A percentile compares a stretch with the other conserved stretches of the same genome.
Conservation (phyloP, 108 stramenopile genomes). For the Skeletonema marinoi region DNA sequence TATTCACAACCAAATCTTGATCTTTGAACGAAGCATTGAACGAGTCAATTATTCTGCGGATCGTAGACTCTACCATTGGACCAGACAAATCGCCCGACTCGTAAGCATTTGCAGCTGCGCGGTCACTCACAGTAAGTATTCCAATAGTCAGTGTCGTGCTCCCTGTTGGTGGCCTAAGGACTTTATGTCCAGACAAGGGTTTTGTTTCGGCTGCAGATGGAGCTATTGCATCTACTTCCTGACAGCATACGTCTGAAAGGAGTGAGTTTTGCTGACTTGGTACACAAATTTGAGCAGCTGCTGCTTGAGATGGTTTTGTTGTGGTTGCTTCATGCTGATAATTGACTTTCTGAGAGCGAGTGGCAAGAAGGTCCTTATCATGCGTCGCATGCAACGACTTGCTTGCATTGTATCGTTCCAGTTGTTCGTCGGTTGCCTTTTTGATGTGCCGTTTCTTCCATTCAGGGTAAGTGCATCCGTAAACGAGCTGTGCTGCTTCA, state of each 20-base stretch:
- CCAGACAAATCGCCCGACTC: slow-evolving; percentile 85
- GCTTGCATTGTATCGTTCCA: slow-evolving; percentile 78
- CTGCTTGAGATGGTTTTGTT: slow-evolving; percentile 4
- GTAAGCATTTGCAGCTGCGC: slow-evolving; percentile 73
- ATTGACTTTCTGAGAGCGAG: slow-evolving; percentile 25
- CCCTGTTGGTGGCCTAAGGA: slow-evolving; percentile 35
- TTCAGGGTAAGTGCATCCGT: slow-evolving; percentile 78
- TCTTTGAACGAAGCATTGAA: slow-evolving; percentile 31
- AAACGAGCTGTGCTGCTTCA: slow-evolving; percentile 83
- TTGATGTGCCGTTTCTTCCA: slow-evolving; percentile 84
- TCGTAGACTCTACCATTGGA: slow-evolving; percentile 64
- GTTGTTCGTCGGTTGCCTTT: slow-evolving; percentile 82
- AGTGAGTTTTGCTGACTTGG: slow-evolving; percentile 36
- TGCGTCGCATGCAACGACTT: slow-evolving; percentile 75
- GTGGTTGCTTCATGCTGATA: not conserved
- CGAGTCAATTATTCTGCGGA: slow-evolving; percentile 31
- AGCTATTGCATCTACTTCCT: slow-evolving; percentile 59
- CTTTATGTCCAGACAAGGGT: not conserved
- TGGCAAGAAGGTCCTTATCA: slow-evolving; percentile 69
- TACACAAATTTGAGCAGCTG: not conserved
- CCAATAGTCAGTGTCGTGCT: slow-evolving; percentile 55
- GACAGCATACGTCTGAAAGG: slow-evolving; percentile 89
- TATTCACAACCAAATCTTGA: slow-evolving; percentile 25
- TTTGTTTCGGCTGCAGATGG: not conserved
- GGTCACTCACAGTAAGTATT: slow-evolving; percentile 87